These are phyloP conservation scores for Chiua virens DNA, from an alignment of 768 basidiomycete genomes.

Conservation along the genomic window DNA sequence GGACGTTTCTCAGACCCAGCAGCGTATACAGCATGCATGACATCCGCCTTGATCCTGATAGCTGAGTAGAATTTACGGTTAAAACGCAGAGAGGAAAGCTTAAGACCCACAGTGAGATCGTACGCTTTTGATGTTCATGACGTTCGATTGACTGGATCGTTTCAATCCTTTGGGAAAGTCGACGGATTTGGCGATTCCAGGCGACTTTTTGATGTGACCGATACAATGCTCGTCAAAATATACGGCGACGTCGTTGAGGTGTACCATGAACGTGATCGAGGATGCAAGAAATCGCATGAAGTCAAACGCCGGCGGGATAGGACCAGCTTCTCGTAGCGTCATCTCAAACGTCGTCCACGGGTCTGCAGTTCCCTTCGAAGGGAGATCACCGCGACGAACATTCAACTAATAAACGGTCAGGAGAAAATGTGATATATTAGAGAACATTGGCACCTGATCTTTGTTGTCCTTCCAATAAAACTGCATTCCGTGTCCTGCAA, in stretches of 20 bases:
- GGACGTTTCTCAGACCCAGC: conserved; percentile 61
- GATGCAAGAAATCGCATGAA: conserved; percentile 88
- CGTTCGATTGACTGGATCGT: conserved; percentile 51
- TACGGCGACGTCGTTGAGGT: conserved; percentile 73
- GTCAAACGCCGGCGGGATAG: conserved; percentile 83
- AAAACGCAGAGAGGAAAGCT: neutral
- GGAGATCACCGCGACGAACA: conserved; percentile 73
- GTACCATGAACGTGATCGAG: conserved; percentile 90
- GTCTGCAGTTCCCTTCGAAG: conserved; percentile 36
- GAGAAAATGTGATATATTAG: neutral
- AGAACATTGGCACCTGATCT: conserved; percentile 58
- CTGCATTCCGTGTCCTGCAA: conserved; percentile 82
- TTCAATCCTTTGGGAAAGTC: conserved; percentile 58
- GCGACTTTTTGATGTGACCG: conserved; percentile 61
- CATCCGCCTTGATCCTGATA: conserved; percentile 75
- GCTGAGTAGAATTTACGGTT: conserved; percentile 38
- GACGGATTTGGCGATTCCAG: conserved; percentile 50
- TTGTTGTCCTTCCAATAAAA: conserved; percentile 96
- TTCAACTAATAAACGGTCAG: conserved; percentile 53
- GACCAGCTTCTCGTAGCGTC: conserved; percentile 74
- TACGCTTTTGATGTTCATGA: conserved; percentile 70
- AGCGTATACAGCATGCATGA: conserved; percentile 78
- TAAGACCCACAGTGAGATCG: conserved; percentile 55
- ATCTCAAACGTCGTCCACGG: conserved; percentile 91
- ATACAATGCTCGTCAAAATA: conserved; percentile 80